Conservation (phyloP, 176 grass and related monocot species). For the Oryza australiensis region DNA sequence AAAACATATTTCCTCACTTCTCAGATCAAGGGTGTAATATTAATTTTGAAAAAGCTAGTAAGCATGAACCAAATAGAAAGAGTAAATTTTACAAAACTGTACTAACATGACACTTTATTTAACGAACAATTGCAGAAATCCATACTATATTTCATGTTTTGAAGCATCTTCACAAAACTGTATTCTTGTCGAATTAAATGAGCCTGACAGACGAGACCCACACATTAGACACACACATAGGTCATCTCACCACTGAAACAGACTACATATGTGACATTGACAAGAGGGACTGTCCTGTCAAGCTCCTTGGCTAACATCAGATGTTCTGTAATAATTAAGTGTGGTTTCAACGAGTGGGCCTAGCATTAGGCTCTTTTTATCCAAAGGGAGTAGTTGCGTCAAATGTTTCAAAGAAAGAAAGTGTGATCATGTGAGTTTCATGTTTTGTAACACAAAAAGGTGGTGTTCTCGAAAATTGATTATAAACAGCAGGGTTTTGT, state of each 20-base stretch:
- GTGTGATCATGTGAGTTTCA: neutral
- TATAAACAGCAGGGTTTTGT: neutral
- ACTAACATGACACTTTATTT: neutral
- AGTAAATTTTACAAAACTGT: neutral
- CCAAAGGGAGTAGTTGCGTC: neutral
- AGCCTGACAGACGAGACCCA: neutral
- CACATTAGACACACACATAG: too few relatives aligned
- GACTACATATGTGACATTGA: neutral
- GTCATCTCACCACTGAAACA: too few relatives aligned
- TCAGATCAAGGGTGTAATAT: neutral
- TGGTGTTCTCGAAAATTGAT: neutral
- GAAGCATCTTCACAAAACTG: neutral
- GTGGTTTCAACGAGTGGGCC: neutral
- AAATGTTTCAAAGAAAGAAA: neutral
- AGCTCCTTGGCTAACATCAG: neutral
- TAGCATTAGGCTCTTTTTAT: neutral
- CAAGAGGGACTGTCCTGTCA: neutral
- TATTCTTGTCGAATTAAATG: neutral
- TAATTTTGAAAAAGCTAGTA: conserved; percentile 12
- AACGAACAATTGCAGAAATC: neutral
- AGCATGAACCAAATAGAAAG: conserved; percentile 8
- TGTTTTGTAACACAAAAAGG: neutral
- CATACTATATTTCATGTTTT: neutral
- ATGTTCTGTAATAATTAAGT: neutral
- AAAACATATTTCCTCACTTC: conserved; percentile 20